These are phyloP conservation scores for Fusarium oligoseptatum DNA, from an alignment of 2,329 filamentous ascomycete genomes.

Conservation along the genomic window DNA sequence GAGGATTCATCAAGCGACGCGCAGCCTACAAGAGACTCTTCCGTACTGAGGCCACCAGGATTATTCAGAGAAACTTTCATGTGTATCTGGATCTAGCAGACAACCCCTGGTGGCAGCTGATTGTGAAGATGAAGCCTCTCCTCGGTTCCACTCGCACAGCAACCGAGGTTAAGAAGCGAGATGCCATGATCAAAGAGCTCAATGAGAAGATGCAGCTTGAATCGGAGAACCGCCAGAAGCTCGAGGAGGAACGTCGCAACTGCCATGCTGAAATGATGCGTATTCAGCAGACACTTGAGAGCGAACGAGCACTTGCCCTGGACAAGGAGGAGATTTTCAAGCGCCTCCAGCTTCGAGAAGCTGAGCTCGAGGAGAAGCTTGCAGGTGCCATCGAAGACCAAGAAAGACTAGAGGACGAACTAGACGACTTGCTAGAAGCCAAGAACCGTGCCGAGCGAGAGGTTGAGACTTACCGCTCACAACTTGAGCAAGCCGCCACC, in stretches of 20 bases:
- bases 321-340: slow-evolving; percentile 99
- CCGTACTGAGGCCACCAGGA: slow-evolving; percentile 91
- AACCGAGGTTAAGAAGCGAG: slow-evolving; percentile 92
- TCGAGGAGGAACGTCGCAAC: slow-evolving; percentile 92
- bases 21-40: slow-evolving; percentile 95
- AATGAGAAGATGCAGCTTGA: slow-evolving; percentile 87
- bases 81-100: slow-evolving; percentile 90
- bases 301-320: slow-evolving; percentile 91
- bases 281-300: slow-evolving; percentile 94
- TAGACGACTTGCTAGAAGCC: slow-evolving; percentile 88
- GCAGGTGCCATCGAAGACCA: slow-evolving; percentile 93
- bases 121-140: slow-evolving; percentile 94
- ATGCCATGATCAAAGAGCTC: slow-evolving; percentile 91
- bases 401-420: slow-evolving; percentile 91
- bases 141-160: slow-evolving; percentile 92
- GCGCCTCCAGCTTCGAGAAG: slow-evolving; percentile 90
- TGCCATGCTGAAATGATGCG: slow-evolving; percentile 88
- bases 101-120: slow-evolving; percentile 97
- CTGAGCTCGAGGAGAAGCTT: slow-evolving; percentile 92
- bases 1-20: slow-evolving; percentile 89
- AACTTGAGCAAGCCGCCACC: slow-evolving; percentile 91
- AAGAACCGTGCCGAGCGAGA: slow-evolving; percentile 92
- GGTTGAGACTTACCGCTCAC: slow-evolving; percentile 80
- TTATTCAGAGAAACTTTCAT: slow-evolving; percentile 95
- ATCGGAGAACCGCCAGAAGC: slow-evolving; percentile 76